Evolutionary conservation across 2,329 filamentous ascomycete genomes (phyloP).

Genomic region (Calonectria pauciramosa): DNA sequence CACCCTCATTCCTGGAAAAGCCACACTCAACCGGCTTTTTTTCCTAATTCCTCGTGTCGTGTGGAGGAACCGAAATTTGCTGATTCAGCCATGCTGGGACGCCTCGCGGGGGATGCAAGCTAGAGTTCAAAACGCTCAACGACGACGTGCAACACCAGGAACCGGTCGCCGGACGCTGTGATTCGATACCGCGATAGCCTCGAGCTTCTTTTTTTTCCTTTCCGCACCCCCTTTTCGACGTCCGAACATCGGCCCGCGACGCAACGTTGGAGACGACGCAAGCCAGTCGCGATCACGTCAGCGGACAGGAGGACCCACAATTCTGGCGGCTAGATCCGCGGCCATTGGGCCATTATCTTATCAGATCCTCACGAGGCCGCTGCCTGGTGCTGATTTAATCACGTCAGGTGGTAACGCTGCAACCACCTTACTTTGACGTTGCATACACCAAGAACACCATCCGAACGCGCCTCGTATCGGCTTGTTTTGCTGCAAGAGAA

Average conservation of each 20-base stretch:
- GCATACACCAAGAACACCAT: not conserved
- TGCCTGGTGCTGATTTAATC: slow-evolving; percentile 17
- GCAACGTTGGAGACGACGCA: not conserved
- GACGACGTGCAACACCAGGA: not conserved
- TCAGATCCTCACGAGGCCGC: slow-evolving; percentile 37
- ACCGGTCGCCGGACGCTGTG: not conserved
- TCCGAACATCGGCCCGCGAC: slow-evolving; percentile 8
- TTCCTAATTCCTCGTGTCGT: not conserved
- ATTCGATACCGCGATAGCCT: not conserved
- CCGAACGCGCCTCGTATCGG: not conserved
- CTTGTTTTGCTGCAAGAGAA: not conserved
- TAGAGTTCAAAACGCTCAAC: not conserved
- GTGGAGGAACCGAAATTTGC: not conserved
- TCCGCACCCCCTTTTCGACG: not conserved
- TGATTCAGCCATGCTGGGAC: not conserved
- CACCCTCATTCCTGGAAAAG: slow-evolving; percentile 3
- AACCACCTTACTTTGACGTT: slow-evolving; percentile 12
- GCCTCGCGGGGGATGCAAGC: not conserved
- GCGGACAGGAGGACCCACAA: slow-evolving; percentile 11
- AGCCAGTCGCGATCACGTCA: slow-evolving; percentile 15
- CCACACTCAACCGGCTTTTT: not conserved
- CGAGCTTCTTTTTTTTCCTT: not conserved
- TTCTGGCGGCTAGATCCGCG: slow-evolving; percentile 41
- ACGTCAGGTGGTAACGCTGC: slow-evolving; percentile 5
- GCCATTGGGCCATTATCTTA: slow-evolving; percentile 43